Evolutionary conservation across 495 filamentous ascomycete species (phyloP).

Genomic region (Xylaria grammica): DNA sequence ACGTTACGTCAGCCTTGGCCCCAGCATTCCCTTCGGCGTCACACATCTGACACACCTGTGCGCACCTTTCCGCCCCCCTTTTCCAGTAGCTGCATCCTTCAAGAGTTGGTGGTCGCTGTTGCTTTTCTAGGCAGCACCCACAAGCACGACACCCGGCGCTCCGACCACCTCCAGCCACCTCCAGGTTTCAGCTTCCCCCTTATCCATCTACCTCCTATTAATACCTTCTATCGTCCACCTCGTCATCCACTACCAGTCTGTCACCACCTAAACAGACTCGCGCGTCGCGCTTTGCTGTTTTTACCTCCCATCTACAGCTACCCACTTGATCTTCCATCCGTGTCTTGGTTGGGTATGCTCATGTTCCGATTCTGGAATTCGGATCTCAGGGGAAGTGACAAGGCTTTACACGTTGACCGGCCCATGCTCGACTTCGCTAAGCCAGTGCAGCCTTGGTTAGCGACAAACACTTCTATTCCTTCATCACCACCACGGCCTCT

Average conservation of each 20-base stretch:
- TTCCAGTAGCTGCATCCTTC: background rate
- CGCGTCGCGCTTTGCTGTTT: constrained; percentile 34
- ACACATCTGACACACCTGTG: constrained; percentile 31
- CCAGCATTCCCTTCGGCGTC: constrained; percentile 31
- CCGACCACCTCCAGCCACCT: constrained; percentile 17
- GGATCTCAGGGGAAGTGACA: constrained; percentile 54
- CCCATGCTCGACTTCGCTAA: constrained; percentile 40
- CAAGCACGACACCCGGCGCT: constrained; percentile 13
- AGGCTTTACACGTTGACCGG: constrained; percentile 41
- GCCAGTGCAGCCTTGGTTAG: constrained; percentile 38
- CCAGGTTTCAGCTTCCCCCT: background rate
- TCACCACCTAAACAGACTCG: constrained; percentile 10
- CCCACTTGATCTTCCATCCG: constrained; percentile 22
- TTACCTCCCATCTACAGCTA: background rate
- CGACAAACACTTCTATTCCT: constrained; percentile 33
- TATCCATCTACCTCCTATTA: constrained; percentile 19
- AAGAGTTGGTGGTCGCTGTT: background rate
- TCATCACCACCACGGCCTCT: constrained; percentile 28
- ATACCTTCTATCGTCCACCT: background rate
- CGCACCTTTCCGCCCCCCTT: constrained; percentile 22
- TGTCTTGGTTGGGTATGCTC: constrained; percentile 39
- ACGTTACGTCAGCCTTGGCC: constrained; percentile 49
- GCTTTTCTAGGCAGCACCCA: constrained; percentile 19
- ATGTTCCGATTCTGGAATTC: constrained; percentile 59
- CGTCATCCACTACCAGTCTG: background rate